Evolutionary conservation across 2,329 filamentous ascomycete species (phyloP).

Genomic region (Pseudogymnoascus pannorum): DNA sequence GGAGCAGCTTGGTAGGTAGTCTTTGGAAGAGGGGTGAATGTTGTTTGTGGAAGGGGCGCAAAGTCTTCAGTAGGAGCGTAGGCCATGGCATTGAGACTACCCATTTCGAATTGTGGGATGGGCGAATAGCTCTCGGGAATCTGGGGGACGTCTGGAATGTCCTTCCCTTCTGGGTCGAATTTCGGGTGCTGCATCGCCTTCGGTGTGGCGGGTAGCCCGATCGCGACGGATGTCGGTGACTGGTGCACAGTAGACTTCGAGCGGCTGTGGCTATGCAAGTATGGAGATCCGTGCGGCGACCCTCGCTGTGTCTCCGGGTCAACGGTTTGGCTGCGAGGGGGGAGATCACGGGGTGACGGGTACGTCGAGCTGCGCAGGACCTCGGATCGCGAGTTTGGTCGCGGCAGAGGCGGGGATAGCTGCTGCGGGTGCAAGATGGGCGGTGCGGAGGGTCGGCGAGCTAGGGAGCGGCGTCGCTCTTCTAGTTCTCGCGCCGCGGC

Average conservation of each 20-base stretch:
- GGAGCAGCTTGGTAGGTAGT: constrained; percentile 35
- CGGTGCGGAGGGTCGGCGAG: constrained; percentile 70
- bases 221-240: constrained; percentile 40
- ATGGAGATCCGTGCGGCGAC: constrained; percentile 18
- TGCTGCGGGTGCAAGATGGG: constrained; percentile 68
- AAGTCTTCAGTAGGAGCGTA: constrained; percentile 24
- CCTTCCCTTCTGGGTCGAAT: constrained; percentile 51
- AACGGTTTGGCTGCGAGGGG: constrained; percentile 57
- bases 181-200: constrained; percentile 80
- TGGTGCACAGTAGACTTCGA: constrained; percentile 31
- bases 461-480: constrained; percentile 76
- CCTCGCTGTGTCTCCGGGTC: constrained; percentile 30
- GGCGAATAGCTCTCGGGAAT: constrained; percentile 40
- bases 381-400: constrained; percentile 20
- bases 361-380: constrained; percentile 19
- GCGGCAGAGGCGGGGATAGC: constrained; percentile 25
- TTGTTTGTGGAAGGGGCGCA: constrained; percentile 22
- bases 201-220: constrained; percentile 85
- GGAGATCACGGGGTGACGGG: constrained; percentile 35
- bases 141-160: constrained; percentile 49
- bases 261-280: constrained; percentile 34
- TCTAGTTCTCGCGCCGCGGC: constrained; percentile 79
- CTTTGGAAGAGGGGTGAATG: constrained; percentile 15
- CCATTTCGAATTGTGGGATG: constrained; percentile 16
- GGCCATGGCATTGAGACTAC: constrained; percentile 21